A percentile compares a stretch with the other conserved stretches of the same genome.
phyloP scores from a whole-genome alignment of 1,139 yeast species.

The Blastobotrys buckinghamii region DNA sequence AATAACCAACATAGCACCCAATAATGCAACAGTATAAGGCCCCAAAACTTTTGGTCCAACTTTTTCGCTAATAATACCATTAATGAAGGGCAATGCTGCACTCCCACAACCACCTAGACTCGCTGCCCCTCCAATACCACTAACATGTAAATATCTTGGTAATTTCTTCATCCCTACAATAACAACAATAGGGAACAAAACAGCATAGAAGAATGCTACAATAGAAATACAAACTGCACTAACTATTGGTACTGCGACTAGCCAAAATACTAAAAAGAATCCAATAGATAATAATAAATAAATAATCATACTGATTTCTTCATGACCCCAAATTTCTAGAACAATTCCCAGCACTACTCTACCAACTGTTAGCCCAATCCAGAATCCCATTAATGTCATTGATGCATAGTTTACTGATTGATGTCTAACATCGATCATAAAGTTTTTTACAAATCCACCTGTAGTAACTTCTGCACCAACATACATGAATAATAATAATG shows the following conservation, averaged over 20 bases:
- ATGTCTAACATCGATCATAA: constrained; percentile 48
- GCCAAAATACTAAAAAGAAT: constrained; percentile 27
- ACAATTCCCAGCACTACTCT: constrained; percentile 41
- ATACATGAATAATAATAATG: constrained; percentile 53
- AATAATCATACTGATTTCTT: constrained; percentile 22
- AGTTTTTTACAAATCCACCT: constrained; percentile 70
- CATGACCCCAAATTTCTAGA: constrained; percentile 25
- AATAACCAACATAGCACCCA: constrained; percentile 22
- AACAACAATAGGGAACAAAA: constrained; percentile 71
- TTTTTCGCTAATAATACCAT: constrained; percentile 27
- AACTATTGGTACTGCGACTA: constrained; percentile 24
- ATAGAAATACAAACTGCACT: constrained; percentile 40
- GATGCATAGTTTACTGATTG: constrained; percentile 35
- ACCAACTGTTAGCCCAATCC: constrained; percentile 65
- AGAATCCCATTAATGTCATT: constrained; percentile 60
- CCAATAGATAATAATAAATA: constrained; percentile 22
- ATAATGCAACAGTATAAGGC: constrained; percentile 25
- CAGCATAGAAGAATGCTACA: constrained; percentile 69
- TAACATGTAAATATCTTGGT: constrained; percentile 56
- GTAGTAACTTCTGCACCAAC: constrained; percentile 64
- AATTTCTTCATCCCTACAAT: constrained; percentile 56
- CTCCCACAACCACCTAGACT: constrained; percentile 84
- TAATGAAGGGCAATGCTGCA: constrained; percentile 39
- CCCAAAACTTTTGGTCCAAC: constrained; percentile 28
- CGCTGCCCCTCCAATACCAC: constrained; percentile 70